Conservation (phyloP, 176 grass and related monocot genomes). For the Calamus simplicifolius region DNA sequence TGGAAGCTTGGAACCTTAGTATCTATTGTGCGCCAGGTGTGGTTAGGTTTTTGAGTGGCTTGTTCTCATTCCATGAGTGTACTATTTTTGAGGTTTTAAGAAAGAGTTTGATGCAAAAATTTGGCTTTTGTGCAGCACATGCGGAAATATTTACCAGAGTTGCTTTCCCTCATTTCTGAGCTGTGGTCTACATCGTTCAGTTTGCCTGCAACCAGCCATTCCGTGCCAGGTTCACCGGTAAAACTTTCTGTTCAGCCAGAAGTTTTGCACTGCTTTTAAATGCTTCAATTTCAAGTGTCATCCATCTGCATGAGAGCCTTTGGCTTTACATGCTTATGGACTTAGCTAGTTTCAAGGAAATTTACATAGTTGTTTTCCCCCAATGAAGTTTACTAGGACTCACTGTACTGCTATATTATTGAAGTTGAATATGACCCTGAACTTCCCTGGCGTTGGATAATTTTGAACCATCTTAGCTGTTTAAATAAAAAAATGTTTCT, state of each 20-base stretch:
- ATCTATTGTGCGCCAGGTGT: slow-evolving; percentile 96
- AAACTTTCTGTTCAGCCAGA: slow-evolving; percentile 3
- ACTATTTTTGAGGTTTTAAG: neutral
- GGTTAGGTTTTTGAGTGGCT: neutral
- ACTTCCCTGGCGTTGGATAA: no score
- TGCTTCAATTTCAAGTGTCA: no score
- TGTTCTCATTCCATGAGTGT: neutral
- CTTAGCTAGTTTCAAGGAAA: no score
- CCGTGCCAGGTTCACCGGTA: slow-evolving; percentile 77
- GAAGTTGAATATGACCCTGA: no score
- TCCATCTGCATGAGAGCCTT: no score
- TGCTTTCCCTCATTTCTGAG: slow-evolving; percentile 75
- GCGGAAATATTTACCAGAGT: slow-evolving; percentile 86
- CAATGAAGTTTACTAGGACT: no score
- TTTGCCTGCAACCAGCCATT: slow-evolving; percentile 63
- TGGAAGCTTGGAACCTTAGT: slow-evolving; percentile 96
- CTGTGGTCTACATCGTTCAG: slow-evolving; percentile 73
- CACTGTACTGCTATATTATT: no score
- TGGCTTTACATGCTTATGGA: no score
- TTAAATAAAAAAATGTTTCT: no score
- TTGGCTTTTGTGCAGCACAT: slow-evolving; percentile 64
- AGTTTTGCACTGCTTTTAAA: no score
- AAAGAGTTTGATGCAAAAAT: slow-evolving; percentile 11
- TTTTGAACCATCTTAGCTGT: no score
- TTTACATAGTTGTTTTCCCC: no score